Percentiles rank a stretch among this genome's conserved stretches.
phyloP scores from a whole-genome alignment of 2,329 filamentous ascomycete genomes.

The Fusarium pininemorale region DNA sequence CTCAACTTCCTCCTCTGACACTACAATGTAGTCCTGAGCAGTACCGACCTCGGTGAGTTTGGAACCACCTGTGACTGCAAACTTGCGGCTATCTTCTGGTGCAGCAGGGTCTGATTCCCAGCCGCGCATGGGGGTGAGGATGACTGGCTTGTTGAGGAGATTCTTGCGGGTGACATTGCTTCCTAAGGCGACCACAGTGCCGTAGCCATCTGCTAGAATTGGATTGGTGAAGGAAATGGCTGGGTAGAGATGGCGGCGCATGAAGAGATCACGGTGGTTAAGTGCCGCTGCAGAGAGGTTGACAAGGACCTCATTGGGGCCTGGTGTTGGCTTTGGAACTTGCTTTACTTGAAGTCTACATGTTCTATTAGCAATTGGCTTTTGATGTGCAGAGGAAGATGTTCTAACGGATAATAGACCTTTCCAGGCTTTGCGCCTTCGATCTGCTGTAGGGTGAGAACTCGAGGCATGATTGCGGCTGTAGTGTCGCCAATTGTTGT shows the following conservation, averaged over 20 bases:
- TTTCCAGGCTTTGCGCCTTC: conserved; percentile 82
- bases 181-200: conserved; percentile 74
- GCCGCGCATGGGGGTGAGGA: conserved; percentile 80
- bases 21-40: conserved; percentile 75
- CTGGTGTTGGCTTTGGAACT: conserved; percentile 69
- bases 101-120: conserved; percentile 78
- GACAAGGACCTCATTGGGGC: conserved; percentile 75
- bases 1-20: conserved; percentile 79
- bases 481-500: neutral
- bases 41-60: conserved; percentile 71
- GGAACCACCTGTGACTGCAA: conserved; percentile 76
- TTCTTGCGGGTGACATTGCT: conserved; percentile 51
- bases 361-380: conserved; percentile 1
- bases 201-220: conserved; percentile 84
- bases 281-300: conserved; percentile 82
- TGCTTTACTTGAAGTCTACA: conserved; percentile 67
- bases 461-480: conserved; percentile 56
- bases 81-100: conserved; percentile 70
- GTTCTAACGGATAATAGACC: conserved; percentile 80
- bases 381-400: neutral
- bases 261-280: conserved; percentile 95
- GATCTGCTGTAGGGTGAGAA: conserved; percentile 72
- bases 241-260: conserved; percentile 91
- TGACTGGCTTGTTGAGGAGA: conserved; percentile 71
- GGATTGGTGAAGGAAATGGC: conserved; percentile 81